phyloP scores from a whole-genome alignment of 306 rosid species.

The Prunus mume region DNA sequence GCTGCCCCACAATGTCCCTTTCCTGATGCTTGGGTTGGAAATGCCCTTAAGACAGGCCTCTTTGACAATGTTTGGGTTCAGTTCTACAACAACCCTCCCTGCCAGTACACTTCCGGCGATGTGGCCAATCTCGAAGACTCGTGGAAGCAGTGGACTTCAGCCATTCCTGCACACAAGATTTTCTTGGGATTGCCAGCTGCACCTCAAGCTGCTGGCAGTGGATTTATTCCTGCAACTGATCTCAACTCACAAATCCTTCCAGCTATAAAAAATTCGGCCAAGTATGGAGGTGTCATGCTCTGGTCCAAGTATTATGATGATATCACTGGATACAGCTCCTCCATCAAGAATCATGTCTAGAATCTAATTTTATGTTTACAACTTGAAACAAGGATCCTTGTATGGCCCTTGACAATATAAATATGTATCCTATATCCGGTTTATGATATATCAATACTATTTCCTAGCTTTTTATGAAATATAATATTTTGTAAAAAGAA shows the following conservation, averaged over 20 bases:
- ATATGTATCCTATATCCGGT: background rate
- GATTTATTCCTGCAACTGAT: constrained; percentile 27
- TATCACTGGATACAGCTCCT: constrained; percentile 30
- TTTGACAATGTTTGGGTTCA: constrained; percentile 59
- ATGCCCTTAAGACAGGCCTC: constrained; percentile 24
- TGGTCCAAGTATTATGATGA: constrained; percentile 33
- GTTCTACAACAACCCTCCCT: constrained; percentile 61
- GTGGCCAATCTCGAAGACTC: constrained; percentile 32
- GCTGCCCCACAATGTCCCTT: constrained; percentile 39
- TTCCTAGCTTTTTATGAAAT: background rate
- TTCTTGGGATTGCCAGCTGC: constrained; percentile 73
- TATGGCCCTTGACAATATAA: background rate
- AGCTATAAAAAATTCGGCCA: constrained; percentile 23
- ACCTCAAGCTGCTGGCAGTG: constrained; percentile 41
- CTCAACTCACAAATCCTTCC: constrained; percentile 35
- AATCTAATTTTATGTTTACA: too few species aligned
- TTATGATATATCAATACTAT: background rate
- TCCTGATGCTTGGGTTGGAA: constrained; percentile 31
- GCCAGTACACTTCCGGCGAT: constrained; percentile 43
- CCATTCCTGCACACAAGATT: constrained; percentile 34
- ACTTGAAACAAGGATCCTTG: background rate
- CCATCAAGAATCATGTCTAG: constrained; percentile 27
- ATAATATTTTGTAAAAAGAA: too few species aligned
- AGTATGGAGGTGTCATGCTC: constrained; percentile 47
- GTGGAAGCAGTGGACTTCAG: constrained; percentile 58